Base-by-base conservation (phyloP, 768 basidiomycete species). In the Porphyrellus cyaneotinctus region DNA sequence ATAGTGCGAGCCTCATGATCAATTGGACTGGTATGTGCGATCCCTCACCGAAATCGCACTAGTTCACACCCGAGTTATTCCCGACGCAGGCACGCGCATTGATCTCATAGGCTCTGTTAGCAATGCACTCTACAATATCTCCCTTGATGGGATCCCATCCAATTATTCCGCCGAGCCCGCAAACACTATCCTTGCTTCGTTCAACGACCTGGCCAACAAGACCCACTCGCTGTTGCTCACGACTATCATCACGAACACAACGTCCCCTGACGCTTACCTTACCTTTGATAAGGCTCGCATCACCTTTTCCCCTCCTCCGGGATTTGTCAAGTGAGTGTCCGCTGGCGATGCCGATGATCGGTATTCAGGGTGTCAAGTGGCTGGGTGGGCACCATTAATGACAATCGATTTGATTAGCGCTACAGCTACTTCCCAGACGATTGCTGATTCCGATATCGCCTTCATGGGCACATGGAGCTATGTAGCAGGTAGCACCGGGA, bases 401-500 rank as follows among this genome's bases (percentile, higher is more conserved):
- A 59, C 47, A 53, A 64, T 61, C 60, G 36, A 42, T 58, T 59
- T 55, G 53, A 45, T 52, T 58, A 74, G 75, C 60, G 57, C 69
- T 45, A 74, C 61, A 35, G 70, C 70, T 57, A 66, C 60, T 42
- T 65, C 65, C 48, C 67, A 72, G 56, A 57, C 66, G 6, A 59
- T 85, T 20, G 63, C 76, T 51, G 78, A 83, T 57, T 70, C 69
- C 28, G 62, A 58, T 45, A 71, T 85, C 46, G 70, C 74, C 1
- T 87, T 80, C 61, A 63, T 62, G 49, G 85, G 87, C 9, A 65
- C 67, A 10, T 90, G 87, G 87, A 72, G 70, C 37, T 73, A 75
- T 56, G 49, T 64, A 39, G 67, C 76, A 17, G 66, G 60, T 53
- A 55, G 41, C 48, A 32, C 56, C 30, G 70, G 71, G 50, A 64